Evolutionary conservation across 2,329 filamentous ascomycete genomes (phyloP).

Genomic region (Alternaria solani): DNA sequence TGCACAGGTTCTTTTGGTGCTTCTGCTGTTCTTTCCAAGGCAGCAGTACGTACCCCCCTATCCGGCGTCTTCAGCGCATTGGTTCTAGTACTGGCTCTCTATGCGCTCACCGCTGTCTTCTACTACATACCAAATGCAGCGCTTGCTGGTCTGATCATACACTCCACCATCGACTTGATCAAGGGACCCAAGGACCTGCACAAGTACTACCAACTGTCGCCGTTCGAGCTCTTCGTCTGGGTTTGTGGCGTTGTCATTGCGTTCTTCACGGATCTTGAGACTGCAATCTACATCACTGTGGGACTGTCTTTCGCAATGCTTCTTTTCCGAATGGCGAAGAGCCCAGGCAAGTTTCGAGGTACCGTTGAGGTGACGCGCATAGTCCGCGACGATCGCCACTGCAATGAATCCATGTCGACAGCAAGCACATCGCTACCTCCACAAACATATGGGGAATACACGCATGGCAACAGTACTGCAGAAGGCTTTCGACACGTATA

Average conservation of each 20-base stretch:
- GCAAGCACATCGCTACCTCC: conserved; percentile 49
- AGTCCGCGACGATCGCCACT: conserved; percentile 60
- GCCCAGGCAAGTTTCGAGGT: conserved; percentile 36
- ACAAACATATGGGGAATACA: conserved; percentile 47
- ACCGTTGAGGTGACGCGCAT: conserved; percentile 27
- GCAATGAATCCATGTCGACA: conserved; percentile 5
- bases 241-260: conserved; percentile 88
- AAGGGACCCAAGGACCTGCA: conserved; percentile 88
- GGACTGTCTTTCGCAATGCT: conserved; percentile 77
- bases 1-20: conserved; percentile 93
- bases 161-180: conserved; percentile 88
- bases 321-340: conserved; percentile 67
- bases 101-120: conserved; percentile 84
- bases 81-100: conserved; percentile 85
- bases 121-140: conserved; percentile 86
- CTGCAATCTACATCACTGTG: conserved; percentile 87
- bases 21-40: conserved; percentile 94
- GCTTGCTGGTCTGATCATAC: conserved; percentile 87
- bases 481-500: conserved; percentile 25
- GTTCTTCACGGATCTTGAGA: conserved; percentile 83
- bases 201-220: conserved; percentile 90
- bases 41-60: conserved; percentile 86
- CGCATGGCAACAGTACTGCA: background rate
- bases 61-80: conserved; percentile 84
- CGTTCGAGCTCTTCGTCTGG: conserved; percentile 87